Percentiles rank a stretch among this genome's conserved stretches.
Conservation (phyloP, 345 rosid genomes). For the Corymbia maculata region DNA sequence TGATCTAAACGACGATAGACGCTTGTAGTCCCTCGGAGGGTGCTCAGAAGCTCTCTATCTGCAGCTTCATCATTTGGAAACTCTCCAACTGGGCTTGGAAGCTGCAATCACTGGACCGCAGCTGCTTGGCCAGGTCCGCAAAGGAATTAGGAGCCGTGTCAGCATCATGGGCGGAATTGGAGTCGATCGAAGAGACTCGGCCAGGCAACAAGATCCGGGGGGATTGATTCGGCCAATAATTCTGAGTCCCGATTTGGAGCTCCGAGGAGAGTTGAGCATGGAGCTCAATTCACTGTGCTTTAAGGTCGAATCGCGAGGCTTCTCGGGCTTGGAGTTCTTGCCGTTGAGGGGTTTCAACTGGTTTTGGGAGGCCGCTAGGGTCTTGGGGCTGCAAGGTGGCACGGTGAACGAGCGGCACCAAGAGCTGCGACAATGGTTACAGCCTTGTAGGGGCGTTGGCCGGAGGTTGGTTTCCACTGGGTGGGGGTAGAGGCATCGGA, state of each 20-base stretch:
- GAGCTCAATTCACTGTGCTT: not conserved
- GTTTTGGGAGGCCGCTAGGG: not conserved
- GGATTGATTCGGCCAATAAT: not conserved
- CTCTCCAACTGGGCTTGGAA: not conserved
- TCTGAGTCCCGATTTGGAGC: not conserved
- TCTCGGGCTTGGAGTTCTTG: not conserved
- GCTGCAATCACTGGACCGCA: not conserved
- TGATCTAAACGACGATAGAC: not conserved
- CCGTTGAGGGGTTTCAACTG: not conserved
- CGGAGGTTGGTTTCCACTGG: not conserved
- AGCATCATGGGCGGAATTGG: not conserved
- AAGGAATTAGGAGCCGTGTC: not conserved
- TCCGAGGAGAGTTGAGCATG: not conserved
- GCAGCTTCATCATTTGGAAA: not conserved
- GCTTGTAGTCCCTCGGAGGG: not conserved
- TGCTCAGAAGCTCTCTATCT: not conserved
- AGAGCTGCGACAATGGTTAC: not conserved
- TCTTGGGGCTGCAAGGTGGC: not conserved
- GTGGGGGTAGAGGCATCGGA: not conserved
- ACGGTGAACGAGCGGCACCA: not conserved
- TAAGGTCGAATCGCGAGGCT: not conserved
- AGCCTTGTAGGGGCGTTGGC: not conserved
- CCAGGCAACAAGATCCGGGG: not conserved
- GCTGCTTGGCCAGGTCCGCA: not conserved
- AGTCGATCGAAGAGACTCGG: not conserved